These are phyloP conservation scores for Avena sativa DNA, from an alignment of 176 grass and related monocot species.

Conservation along the genomic window DNA sequence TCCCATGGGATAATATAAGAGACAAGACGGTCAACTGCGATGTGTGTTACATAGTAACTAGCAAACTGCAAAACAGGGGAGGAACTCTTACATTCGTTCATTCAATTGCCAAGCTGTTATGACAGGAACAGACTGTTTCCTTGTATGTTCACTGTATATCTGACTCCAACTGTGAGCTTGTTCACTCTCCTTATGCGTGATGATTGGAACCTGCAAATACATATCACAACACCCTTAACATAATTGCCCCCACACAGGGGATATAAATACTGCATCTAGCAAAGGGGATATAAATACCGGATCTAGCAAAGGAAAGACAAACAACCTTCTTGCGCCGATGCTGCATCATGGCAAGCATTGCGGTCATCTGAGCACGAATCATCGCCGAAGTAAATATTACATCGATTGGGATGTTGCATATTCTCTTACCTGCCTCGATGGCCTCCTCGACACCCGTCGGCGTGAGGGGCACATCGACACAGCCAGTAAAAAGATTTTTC, in stretches of 20 bases:
- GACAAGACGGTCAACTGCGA: background rate
- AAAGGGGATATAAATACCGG: background rate
- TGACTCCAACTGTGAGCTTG: conserved; percentile 77
- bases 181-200: conserved; percentile 69
- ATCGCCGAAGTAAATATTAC: conserved; percentile 85
- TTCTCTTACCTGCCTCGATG: conserved; percentile 92
- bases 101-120: conserved; percentile 93
- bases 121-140: conserved; percentile 78
- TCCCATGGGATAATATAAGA: conserved; percentile 1
- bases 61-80: conserved; percentile 4
- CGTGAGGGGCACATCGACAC: conserved; percentile 92
- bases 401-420: conserved; percentile 92
- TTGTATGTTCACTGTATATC: conserved; percentile 90
- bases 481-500: conserved; percentile 98
- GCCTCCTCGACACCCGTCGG: conserved; percentile 88
- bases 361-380: conserved; percentile 95
- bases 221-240: background rate
- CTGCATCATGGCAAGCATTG: conserved; percentile 98
- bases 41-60: background rate
- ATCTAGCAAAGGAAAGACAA: background rate
- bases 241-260: background rate
- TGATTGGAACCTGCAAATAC: conserved; percentile 72
- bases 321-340: conserved; percentile 80
- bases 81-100: conserved; percentile 57
- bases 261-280: background rate